A percentile compares a stretch with the other conserved stretches of the same genome.
phyloP scores from a whole-genome alignment of 2,329 filamentous ascomycete genomes.

The Acephala macrosclerotiorum region DNA sequence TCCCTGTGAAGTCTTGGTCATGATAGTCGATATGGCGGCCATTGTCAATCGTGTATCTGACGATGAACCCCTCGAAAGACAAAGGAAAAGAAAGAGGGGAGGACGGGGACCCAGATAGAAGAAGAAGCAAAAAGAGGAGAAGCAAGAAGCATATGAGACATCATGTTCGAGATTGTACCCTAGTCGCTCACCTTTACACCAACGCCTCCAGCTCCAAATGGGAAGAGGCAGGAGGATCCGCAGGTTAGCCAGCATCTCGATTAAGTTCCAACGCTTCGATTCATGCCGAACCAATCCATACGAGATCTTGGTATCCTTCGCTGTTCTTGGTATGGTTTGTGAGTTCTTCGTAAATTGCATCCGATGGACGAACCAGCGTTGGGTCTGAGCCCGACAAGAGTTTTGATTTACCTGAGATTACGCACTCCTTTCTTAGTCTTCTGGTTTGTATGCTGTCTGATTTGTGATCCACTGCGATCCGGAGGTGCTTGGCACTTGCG shows the following conservation, averaged over 20 bases:
- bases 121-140: not conserved
- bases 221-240: not conserved
- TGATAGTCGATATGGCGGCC: conserved; percentile 7
- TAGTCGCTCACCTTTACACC: not conserved
- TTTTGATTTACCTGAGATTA: not conserved
- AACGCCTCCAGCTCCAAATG: not conserved
- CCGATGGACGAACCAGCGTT: not conserved
- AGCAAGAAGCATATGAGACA: not conserved
- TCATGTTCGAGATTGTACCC: not conserved
- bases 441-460: not conserved
- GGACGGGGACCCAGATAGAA: not conserved
- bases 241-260: not conserved
- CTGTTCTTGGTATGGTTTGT: not conserved
- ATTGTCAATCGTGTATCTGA: not conserved
- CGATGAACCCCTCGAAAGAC: not conserved
- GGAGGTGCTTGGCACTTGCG: not conserved
- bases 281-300: too few species aligned
- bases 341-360: not conserved
- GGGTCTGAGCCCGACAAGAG: not conserved
- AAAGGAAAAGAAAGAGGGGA: not conserved
- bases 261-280: not conserved
- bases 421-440: too few species aligned
- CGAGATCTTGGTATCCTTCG: too few species aligned
- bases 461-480: not conserved
- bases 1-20: conserved; percentile 4